These are phyloP conservation scores for Plantago coronopus DNA, from an alignment of 305 asterid species.

Conservation along the genomic window DNA sequence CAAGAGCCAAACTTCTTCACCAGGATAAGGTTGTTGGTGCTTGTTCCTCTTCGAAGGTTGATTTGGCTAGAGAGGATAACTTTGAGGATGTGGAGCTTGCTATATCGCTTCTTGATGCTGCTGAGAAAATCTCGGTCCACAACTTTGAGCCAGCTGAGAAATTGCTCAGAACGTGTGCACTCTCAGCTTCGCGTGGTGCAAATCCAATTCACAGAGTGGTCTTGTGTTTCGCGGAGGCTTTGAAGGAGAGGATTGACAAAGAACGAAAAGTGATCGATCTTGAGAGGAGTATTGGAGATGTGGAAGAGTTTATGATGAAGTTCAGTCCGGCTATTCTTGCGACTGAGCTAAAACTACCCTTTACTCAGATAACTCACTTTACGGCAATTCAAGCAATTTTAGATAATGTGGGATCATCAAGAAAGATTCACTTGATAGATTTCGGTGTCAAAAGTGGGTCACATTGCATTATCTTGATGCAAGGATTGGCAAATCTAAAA, in stretches of 20 bases:
- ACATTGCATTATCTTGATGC: conserved; percentile 31
- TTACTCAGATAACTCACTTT: conserved; percentile 19
- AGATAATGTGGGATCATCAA: conserved; percentile 26
- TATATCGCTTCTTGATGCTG: conserved; percentile 27
- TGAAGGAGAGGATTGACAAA: conserved; percentile 23
- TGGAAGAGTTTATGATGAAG: conserved; percentile 6
- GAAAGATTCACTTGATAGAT: conserved; percentile 35
- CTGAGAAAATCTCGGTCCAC: conserved; percentile 28
- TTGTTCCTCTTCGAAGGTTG: background rate
- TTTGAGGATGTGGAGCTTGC: conserved; percentile 26
- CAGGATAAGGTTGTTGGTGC: background rate
- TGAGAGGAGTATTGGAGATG: conserved; percentile 13
- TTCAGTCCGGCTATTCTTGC: conserved; percentile 12
- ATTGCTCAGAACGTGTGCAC: conserved; percentile 19
- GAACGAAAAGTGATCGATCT: background rate
- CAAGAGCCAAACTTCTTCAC: conserved; percentile 17
- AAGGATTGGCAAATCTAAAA: conserved; percentile 26
- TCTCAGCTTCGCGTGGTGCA: conserved; percentile 12
- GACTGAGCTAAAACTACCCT: conserved; percentile 17
- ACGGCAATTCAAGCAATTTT: conserved; percentile 26
- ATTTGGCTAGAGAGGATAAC: conserved; percentile 4
- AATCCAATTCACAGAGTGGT: conserved; percentile 28
- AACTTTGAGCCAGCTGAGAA: conserved; percentile 29
- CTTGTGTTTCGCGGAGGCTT: conserved; percentile 33
- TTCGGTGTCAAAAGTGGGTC: conserved; percentile 28